phyloP scores from a whole-genome alignment of 192 early-diverging fungal species.

The Globomyces pollinis-pini region DNA sequence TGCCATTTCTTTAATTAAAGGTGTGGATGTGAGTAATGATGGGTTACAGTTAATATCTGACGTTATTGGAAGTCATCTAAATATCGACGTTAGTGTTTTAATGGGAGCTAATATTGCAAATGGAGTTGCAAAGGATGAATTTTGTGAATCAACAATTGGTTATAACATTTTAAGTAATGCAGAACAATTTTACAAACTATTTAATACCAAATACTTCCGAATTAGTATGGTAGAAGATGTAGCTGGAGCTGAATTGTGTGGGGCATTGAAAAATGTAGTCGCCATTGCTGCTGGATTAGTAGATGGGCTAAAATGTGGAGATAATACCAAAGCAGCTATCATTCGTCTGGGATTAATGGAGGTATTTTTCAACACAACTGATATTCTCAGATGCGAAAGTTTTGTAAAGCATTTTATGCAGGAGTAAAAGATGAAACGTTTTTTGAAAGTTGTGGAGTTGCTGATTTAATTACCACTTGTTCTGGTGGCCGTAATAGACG shows the following conservation, averaged over 20 bases:
- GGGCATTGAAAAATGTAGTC: constrained; percentile 97
- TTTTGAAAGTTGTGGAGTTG: constrained; percentile 94
- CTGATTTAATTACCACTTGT: constrained; percentile 92
- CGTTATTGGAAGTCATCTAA: constrained; percentile 69
- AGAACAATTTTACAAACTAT: constrained; percentile 66
- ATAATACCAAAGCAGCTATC: constrained; percentile 97
- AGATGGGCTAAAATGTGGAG: constrained; percentile 86
- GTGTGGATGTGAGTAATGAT: constrained; percentile 69
- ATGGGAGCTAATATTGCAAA: constrained; percentile 97
- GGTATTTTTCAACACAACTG: too few relatives aligned
- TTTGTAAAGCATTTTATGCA: constrained; percentile 73
- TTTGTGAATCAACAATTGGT: constrained; percentile 94
- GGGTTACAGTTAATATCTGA: constrained; percentile 75
- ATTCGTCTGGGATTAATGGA: constrained; percentile 92
- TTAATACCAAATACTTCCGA: constrained; percentile 84
- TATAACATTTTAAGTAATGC: constrained; percentile 50
- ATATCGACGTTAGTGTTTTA: constrained; percentile 71
- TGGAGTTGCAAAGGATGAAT: constrained; percentile 88
- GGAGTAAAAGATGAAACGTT: constrained; percentile 90
- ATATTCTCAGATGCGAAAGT: constrained; percentile 92
- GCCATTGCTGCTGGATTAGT: constrained; percentile 93
- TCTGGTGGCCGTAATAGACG: constrained; percentile 93
- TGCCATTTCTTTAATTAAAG: constrained; percentile 94
- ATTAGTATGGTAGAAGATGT: constrained; percentile 74
- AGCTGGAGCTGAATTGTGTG: constrained; percentile 92